These are phyloP conservation scores for Cryptosporidium parvum DNA, from an alignment of 169 alveolate genomes.

Conservation along the genomic window DNA sequence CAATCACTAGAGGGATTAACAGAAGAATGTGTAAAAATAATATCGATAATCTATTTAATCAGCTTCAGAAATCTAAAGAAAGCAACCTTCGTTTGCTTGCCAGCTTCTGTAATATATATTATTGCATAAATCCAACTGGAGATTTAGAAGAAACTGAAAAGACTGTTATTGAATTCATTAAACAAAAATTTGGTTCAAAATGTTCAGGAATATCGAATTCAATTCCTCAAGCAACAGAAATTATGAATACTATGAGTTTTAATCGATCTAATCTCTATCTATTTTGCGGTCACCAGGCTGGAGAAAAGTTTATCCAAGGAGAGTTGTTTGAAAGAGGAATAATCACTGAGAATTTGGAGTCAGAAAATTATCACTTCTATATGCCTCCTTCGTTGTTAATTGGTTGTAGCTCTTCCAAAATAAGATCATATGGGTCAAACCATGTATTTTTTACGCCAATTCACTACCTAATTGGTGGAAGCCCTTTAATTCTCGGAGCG, in stretches of 20 bases:
- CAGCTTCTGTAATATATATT: constrained; percentile 24
- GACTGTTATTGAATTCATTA: constrained; percentile 9
- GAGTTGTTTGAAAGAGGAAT: constrained; percentile 63
- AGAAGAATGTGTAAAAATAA: neutral
- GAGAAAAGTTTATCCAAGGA: constrained; percentile 59
- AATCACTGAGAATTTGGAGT: neutral
- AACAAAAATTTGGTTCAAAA: constrained; percentile 8
- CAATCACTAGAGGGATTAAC: constrained; percentile 60
- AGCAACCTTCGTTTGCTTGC: neutral
- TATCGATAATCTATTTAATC: neutral
- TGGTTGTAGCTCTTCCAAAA: constrained; percentile 75
- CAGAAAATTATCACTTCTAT: neutral
- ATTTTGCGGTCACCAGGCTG: constrained; percentile 74
- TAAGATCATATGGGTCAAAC: constrained; percentile 53
- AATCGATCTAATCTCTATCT: constrained; percentile 44
- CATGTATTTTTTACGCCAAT: constrained; percentile 51
- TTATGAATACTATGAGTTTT: constrained; percentile 21
- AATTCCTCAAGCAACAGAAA: constrained; percentile 16
- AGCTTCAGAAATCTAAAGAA: neutral
- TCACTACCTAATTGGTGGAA: constrained; percentile 71
- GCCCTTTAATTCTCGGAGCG: constrained; percentile 68
- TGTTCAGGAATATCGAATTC: constrained; percentile 45
- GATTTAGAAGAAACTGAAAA: constrained; percentile 56
- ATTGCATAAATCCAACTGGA: constrained; percentile 71
- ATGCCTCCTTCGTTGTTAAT: constrained; percentile 67